These are phyloP conservation scores for Canavalia ensiformis DNA, from an alignment of 306 rosid genomes.

Conservation along the genomic window DNA sequence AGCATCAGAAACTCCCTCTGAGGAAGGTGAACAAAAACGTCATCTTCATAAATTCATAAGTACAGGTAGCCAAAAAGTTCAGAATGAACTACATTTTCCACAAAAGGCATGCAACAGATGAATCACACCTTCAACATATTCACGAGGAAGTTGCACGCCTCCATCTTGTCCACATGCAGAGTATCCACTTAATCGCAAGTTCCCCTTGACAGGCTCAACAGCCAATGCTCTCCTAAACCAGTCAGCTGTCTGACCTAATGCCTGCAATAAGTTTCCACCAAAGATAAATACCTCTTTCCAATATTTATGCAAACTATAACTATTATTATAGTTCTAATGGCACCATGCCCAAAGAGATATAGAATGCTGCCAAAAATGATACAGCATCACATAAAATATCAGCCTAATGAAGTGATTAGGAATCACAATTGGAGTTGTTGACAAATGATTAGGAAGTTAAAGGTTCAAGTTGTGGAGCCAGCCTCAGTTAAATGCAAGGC, in stretches of 20 bases:
- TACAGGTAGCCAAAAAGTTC: slow-evolving; percentile 15
- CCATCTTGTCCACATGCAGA: slow-evolving; percentile 99
- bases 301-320: slow-evolving; percentile 25
- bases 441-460: background rate
- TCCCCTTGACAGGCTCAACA: slow-evolving; percentile 97
- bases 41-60: slow-evolving; percentile 20
- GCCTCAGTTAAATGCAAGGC: slow-evolving; percentile 27
- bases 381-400: slow-evolving; percentile 21
- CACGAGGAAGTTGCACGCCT: slow-evolving; percentile 94
- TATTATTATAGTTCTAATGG: slow-evolving; percentile 29
- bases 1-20: slow-evolving; percentile 91
- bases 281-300: slow-evolving; percentile 44
- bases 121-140: slow-evolving; percentile 87
- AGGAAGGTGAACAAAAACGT: slow-evolving; percentile 41
- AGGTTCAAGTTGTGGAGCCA: background rate
- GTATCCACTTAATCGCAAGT: slow-evolving; percentile 93
- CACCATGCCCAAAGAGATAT: slow-evolving; percentile 11
- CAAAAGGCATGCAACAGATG: slow-evolving; percentile 24
- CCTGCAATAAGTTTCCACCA: slow-evolving; percentile 65
- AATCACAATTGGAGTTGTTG: background rate
- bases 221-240: slow-evolving; percentile 95
- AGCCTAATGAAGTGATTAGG: background rate
- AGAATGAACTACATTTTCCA: slow-evolving; percentile 33
- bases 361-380: slow-evolving; percentile 27
- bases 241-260: slow-evolving; percentile 92